A percentile compares a stretch with the other conserved stretches of the same genome.
These are phyloP conservation scores for Cladophialophora yegresii DNA, from an alignment of 2,329 filamentous ascomycete species.

Conservation along the genomic window DNA sequence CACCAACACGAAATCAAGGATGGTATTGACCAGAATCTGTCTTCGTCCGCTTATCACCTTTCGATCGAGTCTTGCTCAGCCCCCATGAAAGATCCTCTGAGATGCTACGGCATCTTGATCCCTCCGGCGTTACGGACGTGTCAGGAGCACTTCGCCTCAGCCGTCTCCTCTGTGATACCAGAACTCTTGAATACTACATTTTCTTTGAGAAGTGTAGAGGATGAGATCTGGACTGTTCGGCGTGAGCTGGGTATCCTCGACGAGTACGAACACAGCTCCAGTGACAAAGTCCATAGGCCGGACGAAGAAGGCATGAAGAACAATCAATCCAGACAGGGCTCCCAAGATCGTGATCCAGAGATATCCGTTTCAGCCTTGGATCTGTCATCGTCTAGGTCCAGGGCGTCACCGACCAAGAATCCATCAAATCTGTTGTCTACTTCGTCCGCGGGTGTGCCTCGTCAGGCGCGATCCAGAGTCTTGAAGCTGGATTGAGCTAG, in stretches of 20 bases:
- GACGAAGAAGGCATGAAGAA: not conserved
- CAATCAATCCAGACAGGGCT: not conserved
- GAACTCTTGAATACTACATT: slow-evolving; percentile 43
- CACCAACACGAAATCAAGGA: not conserved
- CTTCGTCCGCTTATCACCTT: not conserved
- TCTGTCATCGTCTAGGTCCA: not conserved
- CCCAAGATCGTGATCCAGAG: not conserved
- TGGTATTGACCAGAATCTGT: not conserved
- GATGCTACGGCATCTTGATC: slow-evolving; percentile 54
- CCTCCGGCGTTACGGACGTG: slow-evolving; percentile 49
- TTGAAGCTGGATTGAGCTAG: slow-evolving; percentile 23
- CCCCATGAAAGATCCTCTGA: slow-evolving; percentile 44
- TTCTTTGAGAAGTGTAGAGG: slow-evolving; percentile 48
- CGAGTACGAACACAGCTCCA: not conserved
- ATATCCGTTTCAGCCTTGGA: not conserved
- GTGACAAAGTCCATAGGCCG: not conserved
- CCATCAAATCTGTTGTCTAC: slow-evolving; percentile 11
- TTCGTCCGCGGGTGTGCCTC: slow-evolving; percentile 4
- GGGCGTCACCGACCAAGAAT: not conserved
- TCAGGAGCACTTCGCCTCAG: slow-evolving; percentile 48
- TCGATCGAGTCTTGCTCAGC: not conserved
- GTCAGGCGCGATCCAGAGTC: slow-evolving; percentile 23
- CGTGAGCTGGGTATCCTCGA: slow-evolving; percentile 20
- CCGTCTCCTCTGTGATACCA: slow-evolving; percentile 43
- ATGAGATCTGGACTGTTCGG: slow-evolving; percentile 39